A percentile compares a stretch with the other conserved stretches of the same genome.
Evolutionary conservation across 805 yeast species (phyloP).

Genomic region (Komagataella mondaviorum): DNA sequence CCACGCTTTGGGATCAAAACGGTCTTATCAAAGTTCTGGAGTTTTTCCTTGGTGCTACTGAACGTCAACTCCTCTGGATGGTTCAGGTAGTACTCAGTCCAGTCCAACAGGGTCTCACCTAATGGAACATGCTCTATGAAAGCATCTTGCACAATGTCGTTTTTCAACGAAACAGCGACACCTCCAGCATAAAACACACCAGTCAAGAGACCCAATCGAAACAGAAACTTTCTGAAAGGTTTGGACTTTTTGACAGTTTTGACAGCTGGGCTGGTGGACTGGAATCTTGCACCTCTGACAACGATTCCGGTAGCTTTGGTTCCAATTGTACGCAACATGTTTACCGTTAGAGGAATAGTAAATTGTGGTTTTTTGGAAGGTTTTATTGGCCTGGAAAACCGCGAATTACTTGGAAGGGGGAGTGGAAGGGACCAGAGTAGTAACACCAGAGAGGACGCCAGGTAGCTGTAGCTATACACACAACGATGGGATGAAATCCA

Average conservation of each 20-base stretch:
- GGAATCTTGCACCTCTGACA: constrained; percentile 7
- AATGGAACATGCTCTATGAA: constrained; percentile 55
- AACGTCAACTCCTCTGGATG: constrained; percentile 15
- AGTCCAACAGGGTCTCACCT: constrained; percentile 40
- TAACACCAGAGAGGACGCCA: neutral
- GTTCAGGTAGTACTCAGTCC: constrained; percentile 24
- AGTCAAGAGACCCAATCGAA: constrained; percentile 13
- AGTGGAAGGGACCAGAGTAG: neutral
- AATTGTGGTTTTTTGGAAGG: neutral
- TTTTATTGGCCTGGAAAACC: neutral
- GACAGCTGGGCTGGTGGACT: constrained; percentile 7
- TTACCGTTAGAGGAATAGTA: neutral
- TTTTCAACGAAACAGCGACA: constrained; percentile 39
- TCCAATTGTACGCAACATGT: constrained; percentile 3
- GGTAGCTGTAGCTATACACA: neutral
- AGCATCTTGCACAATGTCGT: constrained; percentile 45
- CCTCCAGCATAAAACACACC: constrained; percentile 39
- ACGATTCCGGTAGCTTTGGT: neutral
- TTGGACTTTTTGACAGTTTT: constrained; percentile 8
- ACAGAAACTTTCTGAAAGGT: constrained; percentile 13
- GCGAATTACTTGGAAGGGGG: neutral
- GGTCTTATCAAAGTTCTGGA: constrained; percentile 24
- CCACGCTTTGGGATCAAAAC: constrained; percentile 25
- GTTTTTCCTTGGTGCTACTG: constrained; percentile 21
- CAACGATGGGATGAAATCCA: neutral